These are phyloP conservation scores for Poteriospumella lacustris DNA, from an alignment of 108 stramenopile species.

Conservation along the genomic window DNA sequence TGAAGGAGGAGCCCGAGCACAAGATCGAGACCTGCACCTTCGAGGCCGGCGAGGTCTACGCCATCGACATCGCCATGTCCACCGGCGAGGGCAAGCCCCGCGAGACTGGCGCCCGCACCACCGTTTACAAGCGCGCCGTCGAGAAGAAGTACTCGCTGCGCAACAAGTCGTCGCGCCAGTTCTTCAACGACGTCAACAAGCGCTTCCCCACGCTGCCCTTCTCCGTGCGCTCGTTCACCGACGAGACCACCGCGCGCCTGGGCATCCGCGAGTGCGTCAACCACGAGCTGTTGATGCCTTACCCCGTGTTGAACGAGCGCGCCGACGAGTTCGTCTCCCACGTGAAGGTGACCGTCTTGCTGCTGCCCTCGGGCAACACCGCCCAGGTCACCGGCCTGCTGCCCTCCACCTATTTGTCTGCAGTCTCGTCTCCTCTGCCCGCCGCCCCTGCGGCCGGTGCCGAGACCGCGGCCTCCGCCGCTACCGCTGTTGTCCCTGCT, in stretches of 20 bases:
- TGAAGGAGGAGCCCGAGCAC: constrained; percentile 66
- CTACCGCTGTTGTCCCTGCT: background rate
- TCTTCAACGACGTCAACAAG: constrained; percentile 80
- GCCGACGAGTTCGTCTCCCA: constrained; percentile 81
- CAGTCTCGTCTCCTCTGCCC: background rate
- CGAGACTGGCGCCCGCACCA: constrained; percentile 74
- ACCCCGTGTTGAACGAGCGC: constrained; percentile 83
- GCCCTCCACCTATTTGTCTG: constrained; percentile 30
- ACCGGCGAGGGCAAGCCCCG: constrained; percentile 95
- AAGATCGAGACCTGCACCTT: constrained; percentile 49
- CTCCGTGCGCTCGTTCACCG: constrained; percentile 83
- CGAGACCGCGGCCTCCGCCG: too few species aligned
- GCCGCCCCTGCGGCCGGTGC: background rate
- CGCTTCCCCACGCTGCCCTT: constrained; percentile 95
- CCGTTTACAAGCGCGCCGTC: constrained; percentile 94
- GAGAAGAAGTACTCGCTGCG: constrained; percentile 88
- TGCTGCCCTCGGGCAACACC: constrained; percentile 78
- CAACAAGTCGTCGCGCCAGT: constrained; percentile 60
- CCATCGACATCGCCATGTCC: constrained; percentile 90
- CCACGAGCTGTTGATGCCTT: constrained; percentile 84
- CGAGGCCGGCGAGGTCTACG: constrained; percentile 83
- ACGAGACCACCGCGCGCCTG: constrained; percentile 75
- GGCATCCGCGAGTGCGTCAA: constrained; percentile 84
- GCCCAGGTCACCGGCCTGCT: constrained; percentile 77
- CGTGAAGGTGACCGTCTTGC: constrained; percentile 93